Evolutionary conservation across 2,329 filamentous ascomycete genomes (phyloP).

Genomic region (Onygenales sp.): DNA sequence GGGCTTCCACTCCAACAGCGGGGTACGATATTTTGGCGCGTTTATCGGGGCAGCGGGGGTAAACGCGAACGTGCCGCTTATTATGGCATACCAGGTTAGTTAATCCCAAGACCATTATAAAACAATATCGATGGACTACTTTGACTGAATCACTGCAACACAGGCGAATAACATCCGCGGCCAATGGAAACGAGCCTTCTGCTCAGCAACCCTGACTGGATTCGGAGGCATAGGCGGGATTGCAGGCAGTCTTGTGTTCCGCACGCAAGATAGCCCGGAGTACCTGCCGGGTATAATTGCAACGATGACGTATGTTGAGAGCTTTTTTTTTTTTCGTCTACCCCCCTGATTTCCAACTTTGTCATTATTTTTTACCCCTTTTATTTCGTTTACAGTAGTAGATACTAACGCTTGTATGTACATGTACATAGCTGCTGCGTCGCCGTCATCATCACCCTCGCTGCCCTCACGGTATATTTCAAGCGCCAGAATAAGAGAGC

Average conservation of each 20-base stretch:
- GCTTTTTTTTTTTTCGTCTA: not conserved
- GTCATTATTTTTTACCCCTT: not conserved
- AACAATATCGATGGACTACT: not conserved
- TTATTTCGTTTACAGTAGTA: not conserved
- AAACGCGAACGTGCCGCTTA: constrained; percentile 61
- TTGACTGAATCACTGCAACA: not conserved
- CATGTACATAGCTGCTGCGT: not conserved
- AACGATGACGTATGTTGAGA: constrained; percentile 6
- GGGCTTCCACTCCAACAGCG: constrained; percentile 48
- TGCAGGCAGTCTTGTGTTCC: constrained; percentile 60
- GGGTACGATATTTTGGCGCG: constrained; percentile 57
- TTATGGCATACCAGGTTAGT: constrained; percentile 56
- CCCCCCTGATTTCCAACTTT: too few species aligned
- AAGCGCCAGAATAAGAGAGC: constrained; percentile 5
- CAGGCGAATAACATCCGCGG: constrained; percentile 67
- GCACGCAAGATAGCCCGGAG: constrained; percentile 18
- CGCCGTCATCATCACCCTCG: not conserved
- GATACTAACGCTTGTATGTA: not conserved
- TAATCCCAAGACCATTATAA: not conserved
- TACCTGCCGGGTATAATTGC: constrained; percentile 10
- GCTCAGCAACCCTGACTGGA: constrained; percentile 61
- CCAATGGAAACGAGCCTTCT: constrained; percentile 73
- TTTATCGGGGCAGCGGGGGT: constrained; percentile 62
- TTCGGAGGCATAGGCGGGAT: constrained; percentile 68
- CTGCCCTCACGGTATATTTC: constrained; percentile 4